Percentiles rank a stretch among this genome's conserved stretches.
phyloP scores from a whole-genome alignment of 306 rosid genomes.

The Cercis canadensis region DNA sequence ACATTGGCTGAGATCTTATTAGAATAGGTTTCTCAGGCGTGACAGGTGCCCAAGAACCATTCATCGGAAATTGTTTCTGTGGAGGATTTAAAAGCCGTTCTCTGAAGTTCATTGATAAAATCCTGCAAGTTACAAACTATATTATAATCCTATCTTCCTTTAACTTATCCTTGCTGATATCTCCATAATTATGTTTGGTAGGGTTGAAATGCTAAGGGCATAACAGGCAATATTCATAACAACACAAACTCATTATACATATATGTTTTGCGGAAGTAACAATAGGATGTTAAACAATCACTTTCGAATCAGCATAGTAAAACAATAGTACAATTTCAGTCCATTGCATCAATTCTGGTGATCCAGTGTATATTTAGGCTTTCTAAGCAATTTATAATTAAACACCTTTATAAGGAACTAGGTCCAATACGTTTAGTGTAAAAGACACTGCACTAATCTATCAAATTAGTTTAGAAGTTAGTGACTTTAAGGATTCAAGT shows the following conservation, averaged over 20 bases:
- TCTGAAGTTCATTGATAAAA: constrained; percentile 53
- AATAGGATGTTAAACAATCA: neutral
- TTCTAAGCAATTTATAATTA: neutral
- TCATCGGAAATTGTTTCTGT: constrained; percentile 39
- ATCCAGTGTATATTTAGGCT: constrained; percentile 15
- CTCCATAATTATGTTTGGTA: too few species aligned
- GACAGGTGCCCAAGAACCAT: constrained; percentile 55
- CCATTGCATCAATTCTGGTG: neutral
- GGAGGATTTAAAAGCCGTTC: constrained; percentile 40
- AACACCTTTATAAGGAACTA: too few species aligned
- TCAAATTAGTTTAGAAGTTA: too few species aligned
- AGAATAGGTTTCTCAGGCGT: constrained; percentile 56
- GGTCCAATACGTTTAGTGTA: too few species aligned
- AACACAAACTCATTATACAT: neutral
- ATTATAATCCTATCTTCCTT: constrained; percentile 28
- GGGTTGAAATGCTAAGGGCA: too few species aligned
- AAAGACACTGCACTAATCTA: too few species aligned
- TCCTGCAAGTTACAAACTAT: constrained; percentile 36
- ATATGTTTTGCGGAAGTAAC: constrained; percentile 8
- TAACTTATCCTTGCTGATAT: neutral
- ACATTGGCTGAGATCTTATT: constrained; percentile 32
- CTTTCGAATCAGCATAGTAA: neutral
- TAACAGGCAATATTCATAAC: neutral
- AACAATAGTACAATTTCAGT: neutral
- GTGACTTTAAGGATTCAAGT: too few species aligned